These are phyloP conservation scores for Tetrahymena borealis DNA, from an alignment of 73 alveolate genomes.

Conservation along the genomic window DNA sequence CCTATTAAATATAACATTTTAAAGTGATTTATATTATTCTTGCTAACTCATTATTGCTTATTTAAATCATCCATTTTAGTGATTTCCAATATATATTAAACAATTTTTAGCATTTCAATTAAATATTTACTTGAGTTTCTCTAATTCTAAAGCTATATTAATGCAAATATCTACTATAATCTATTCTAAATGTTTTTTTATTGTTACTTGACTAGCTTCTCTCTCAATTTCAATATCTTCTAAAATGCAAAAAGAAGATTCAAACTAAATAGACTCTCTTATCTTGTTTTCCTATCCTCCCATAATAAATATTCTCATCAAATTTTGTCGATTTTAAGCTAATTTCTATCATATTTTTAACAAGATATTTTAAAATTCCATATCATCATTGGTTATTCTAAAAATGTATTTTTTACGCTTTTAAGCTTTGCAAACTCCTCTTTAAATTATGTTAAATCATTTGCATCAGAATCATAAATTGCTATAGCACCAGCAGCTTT, in stretches of 20 bases:
- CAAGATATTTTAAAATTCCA: not conserved
- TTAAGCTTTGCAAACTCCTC: not conserved
- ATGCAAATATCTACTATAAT: not conserved
- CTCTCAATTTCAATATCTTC: not conserved
- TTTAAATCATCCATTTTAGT: too few relatives aligned
- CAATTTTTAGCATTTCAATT: too few relatives aligned
- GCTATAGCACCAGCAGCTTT: not conserved
- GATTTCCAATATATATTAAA: too few relatives aligned
- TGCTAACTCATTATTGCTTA: not conserved
- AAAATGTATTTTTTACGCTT: not conserved
- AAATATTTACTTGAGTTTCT: not conserved
- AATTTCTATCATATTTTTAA: not conserved
- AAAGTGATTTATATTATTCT: not conserved
- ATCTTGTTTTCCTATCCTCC: not conserved
- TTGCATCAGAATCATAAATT: not conserved
- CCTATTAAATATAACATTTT: not conserved
- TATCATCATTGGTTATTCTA: not conserved
- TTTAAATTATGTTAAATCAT: not conserved
- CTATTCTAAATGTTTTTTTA: not conserved
- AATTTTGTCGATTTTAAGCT: not conserved
- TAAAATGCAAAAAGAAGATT: not conserved
- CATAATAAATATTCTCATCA: not conserved
- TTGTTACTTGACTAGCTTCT: not conserved
- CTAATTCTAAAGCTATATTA: not conserved
- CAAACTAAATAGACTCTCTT: not conserved